Evolutionary conservation across 169 alveolate species (phyloP).

Genomic region (Besnoitia besnoiti): DNA sequence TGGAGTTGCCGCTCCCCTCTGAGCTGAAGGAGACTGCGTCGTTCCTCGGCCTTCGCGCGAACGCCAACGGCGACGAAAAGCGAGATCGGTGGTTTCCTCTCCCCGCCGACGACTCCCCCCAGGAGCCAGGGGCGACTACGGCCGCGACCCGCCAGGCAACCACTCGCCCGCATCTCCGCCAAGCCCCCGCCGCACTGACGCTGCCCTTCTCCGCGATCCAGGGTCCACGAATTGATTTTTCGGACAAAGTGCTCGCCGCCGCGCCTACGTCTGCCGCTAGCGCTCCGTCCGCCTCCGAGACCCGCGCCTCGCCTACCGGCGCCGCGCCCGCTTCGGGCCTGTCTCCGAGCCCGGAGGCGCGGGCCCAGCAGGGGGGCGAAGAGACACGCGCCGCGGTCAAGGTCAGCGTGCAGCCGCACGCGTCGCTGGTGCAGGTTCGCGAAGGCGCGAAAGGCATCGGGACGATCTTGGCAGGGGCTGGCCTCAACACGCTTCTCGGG

Average conservation of each 20-base stretch:
- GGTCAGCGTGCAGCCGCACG: background rate
- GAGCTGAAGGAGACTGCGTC: background rate
- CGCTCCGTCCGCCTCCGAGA: background rate
- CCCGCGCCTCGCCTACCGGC: background rate
- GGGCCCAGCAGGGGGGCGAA: background rate
- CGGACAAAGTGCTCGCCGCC: too few species aligned
- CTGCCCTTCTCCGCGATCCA: background rate
- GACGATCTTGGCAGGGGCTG: slow-evolving; percentile 24
- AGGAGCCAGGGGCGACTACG: background rate
- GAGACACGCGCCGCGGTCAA: background rate
- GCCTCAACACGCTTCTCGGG: background rate
- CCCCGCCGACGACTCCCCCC: background rate
- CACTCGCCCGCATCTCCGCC: background rate
- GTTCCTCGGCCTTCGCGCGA: background rate
- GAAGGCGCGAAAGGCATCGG: background rate
- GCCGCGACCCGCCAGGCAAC: too few species aligned
- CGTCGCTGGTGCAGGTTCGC: background rate
- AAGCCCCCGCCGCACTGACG: background rate
- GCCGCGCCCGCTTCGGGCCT: background rate
- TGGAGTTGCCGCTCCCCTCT: too few species aligned
- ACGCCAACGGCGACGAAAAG: background rate
- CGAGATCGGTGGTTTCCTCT: background rate
- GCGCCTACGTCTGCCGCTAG: too few species aligned
- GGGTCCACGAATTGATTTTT: background rate
- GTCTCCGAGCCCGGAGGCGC: background rate